Base-by-base conservation (phyloP, 1,284 basidiomycete species). In the Ceratobasidium sp. region DNA sequence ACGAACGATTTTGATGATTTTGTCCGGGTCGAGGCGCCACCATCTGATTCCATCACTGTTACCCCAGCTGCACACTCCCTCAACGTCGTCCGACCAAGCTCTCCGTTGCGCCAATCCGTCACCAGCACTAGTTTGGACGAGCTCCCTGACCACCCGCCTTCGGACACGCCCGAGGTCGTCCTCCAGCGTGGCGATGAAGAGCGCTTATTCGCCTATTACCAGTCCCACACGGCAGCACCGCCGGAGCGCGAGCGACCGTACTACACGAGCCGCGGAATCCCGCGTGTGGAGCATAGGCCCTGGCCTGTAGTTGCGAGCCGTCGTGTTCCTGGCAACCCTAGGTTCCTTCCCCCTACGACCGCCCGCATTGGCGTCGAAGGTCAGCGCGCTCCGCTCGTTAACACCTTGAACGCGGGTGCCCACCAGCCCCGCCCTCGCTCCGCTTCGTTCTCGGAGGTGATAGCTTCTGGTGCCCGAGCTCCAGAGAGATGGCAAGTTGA, bases 1-100 rank as follows among this genome's bases (percentile, higher is more conserved):
- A 49, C 63, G 1, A 69, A 58, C 42, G 64, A 69, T 8, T 69
- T 69, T 48, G 64, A 69, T 38, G 64, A 69, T 46, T 69, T 69
- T n/a, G 64, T 69, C 9, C 64, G 64, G 14, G 42, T 69, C n/a
- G 64, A 69, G 30, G 64, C 53, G 16, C 64, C 64, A 9, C 64
- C 36, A 16, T 42, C 64, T 16, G 64, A 69, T 40, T 42, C 36
- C 7, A 9, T 60, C n/a, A 36, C 38, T 60, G 21, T 21, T 28
- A 23, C 33, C 25, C 21, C 36, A 7, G 21, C 23, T 28, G 49
- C 53, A 4, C 30, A 56, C 11, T n/a, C 54, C 5, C 36, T 58
- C 36, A 28, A 30, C 21, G 36, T 25, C 18, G 51, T 25, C n/a
- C 51, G 53, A 21, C 64, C 64, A 18, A 69, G 64, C 28, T 69